Evolutionary conservation across 257 asterid species (phyloP), one percentile per base, ranked within the genome.

Genomic region (Thymus mandschuricus): DNA sequence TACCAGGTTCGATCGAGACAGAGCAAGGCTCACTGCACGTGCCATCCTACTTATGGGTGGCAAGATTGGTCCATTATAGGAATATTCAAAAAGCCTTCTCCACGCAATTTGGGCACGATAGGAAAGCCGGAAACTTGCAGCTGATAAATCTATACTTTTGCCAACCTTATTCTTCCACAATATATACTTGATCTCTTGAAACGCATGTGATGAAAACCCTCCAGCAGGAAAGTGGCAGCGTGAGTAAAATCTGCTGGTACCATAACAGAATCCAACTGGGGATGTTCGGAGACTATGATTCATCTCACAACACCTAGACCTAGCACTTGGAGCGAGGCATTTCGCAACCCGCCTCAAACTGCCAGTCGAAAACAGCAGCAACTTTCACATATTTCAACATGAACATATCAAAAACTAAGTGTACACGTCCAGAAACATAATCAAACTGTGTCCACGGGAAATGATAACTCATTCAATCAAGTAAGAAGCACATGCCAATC

Each of bases 1-100:
- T 68, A 91, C 73, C 60, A 91, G 88, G 79, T 87, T 87, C 48
- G 98, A 93, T 48, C 96, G 85, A 71, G 92, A 70, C 84, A 93
- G 80, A 63, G 97, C 86, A 75, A 91, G 86, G 79, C 82, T 91
- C 62, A 89, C 87, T 21, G 89, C 94, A 82, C 91, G 64, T 41
- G 96, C 93, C 69, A 86, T 77, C 82, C 87, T 84, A 78, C 86
- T 78, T 40, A 91, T 60, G 44, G 96, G 96, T 1, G 88, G 82
- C 15, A 83, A 66, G 71, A 78, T 71, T 29, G 92, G 81, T 55
- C 84, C 83, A 44, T 65, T 79, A 68, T 84, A 81, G 13, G 89
- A 85, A 87, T 77, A 85, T 60, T 79, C 83, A 52, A 68, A 85
- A 75, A 92, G 81, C 73, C 87, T 78, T 79, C 83, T 83, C 96